Percentiles rank a stretch among this genome's conserved stretches.
These are phyloP conservation scores for Paecilomyces formosus DNA, from an alignment of 2,329 filamentous ascomycete species.

Conservation along the genomic window DNA sequence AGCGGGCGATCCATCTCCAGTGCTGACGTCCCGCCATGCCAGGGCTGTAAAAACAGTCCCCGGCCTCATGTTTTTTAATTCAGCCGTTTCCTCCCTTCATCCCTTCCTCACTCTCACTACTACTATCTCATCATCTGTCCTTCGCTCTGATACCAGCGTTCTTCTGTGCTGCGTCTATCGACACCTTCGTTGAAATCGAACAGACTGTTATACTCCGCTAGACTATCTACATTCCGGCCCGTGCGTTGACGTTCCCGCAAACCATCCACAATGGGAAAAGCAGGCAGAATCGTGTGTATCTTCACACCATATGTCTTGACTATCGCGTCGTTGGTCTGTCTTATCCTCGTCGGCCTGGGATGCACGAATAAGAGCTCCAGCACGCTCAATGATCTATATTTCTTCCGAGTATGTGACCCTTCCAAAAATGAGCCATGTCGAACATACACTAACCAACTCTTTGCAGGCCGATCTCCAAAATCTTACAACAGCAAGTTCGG, in stretches of 20 bases:
- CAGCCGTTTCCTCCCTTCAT: neutral
- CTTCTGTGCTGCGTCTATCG: neutral
- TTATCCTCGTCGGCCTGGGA: slow-evolving; percentile 51
- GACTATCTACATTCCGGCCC: neutral
- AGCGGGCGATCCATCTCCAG: neutral
- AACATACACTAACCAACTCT: slow-evolving; percentile 1
- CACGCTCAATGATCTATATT: slow-evolving; percentile 47
- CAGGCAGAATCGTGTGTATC: slow-evolving; percentile 78
- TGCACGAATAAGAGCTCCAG: slow-evolving; percentile 45
- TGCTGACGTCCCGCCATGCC: neutral
- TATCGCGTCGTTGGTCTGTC: slow-evolving; percentile 65
- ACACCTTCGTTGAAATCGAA: neutral
- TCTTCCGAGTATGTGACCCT: slow-evolving; percentile 37
- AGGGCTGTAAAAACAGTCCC: neutral
- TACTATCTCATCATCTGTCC: neutral
- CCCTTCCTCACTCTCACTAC: neutral
- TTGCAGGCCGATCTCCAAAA: slow-evolving; percentile 52
- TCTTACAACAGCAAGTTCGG: slow-evolving; percentile 47
- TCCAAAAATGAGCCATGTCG: slow-evolving; percentile 1
- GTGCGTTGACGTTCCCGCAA: neutral
- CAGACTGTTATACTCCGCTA: neutral
- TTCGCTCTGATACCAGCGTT: neutral
- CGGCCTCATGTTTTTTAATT: neutral
- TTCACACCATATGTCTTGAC: slow-evolving; percentile 78
- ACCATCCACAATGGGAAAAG: slow-evolving; percentile 54